Percentiles rank a stretch among this genome's conserved stretches.
phyloP scores from a whole-genome alignment of 345 rosid genomes.

The Geranium rotundifolium region DNA sequence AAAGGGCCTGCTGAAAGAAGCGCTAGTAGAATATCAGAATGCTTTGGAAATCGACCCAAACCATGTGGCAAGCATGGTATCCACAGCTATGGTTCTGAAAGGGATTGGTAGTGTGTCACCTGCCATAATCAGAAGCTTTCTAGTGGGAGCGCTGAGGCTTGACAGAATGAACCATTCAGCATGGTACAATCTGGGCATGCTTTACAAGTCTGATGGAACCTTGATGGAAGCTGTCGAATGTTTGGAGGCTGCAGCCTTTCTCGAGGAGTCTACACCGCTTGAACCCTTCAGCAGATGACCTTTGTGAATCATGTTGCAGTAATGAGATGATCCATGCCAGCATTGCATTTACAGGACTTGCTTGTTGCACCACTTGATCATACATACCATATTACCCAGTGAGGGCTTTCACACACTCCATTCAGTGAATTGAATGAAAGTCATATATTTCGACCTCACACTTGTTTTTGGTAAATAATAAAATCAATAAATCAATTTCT shows the following conservation, averaged over 20 bases:
- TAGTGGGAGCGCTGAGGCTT: conserved; percentile 51
- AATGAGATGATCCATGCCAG: too few relatives aligned
- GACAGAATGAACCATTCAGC: conserved; percentile 56
- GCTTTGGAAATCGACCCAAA: conserved; percentile 52
- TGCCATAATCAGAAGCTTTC: conserved; percentile 41
- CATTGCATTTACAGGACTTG: too few relatives aligned
- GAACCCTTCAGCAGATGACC: conserved; percentile 50
- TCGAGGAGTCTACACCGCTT: conserved; percentile 60
- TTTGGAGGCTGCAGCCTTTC: conserved; percentile 48
- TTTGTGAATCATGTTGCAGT: too few relatives aligned
- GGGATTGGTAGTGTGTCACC: conserved; percentile 25
- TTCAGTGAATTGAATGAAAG: too few relatives aligned
- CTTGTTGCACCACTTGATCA: too few relatives aligned
- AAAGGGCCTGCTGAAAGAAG: conserved; percentile 48
- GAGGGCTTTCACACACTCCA: too few relatives aligned
- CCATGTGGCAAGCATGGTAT: conserved; percentile 57
- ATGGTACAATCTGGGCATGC: conserved; percentile 67
- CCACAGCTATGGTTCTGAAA: conserved; percentile 43
- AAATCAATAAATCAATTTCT: too few relatives aligned
- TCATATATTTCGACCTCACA: too few relatives aligned
- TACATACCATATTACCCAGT: too few relatives aligned
- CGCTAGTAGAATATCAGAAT: conserved; percentile 33
- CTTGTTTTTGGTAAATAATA: too few relatives aligned
- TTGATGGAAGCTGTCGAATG: conserved; percentile 47
- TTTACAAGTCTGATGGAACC: conserved; percentile 35